Base-by-base conservation (phyloP, 129 eudicot species). In the Pseudognaphalium luteoalbum region DNA sequence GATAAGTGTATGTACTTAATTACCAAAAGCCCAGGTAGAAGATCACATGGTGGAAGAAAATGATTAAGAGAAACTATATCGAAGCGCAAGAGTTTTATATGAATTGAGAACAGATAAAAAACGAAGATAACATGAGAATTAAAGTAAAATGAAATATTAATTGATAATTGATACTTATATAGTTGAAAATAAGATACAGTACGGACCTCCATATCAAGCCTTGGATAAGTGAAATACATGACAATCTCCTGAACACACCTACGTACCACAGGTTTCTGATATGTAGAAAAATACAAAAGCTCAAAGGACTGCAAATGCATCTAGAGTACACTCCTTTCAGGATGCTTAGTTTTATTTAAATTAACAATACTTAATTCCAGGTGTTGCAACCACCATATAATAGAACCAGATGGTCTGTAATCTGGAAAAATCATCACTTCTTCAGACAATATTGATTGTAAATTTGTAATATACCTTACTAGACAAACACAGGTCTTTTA, bases 151-250 rank as follows among this genome's bases (percentile, higher is more conserved):
- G 28, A 25, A 25, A 25, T 25, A 25, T 25, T 25, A 25, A 25
- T 25, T 25, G 28, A 32, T 5, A 68, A 60, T n/a, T 50, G 30
- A 21, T 52, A 56, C 22, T 20, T 7, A 70, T 7, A 16, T 58
- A 68, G 35, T 52, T 3, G 28, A 56, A 68, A 41, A 29, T 4
- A 76, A 32, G n/a, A 51, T 9, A 61, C 21, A 74, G 39, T 35
- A 73, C 83, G 33, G 76, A 94, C 97, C 99, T 86, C 97, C 89
- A 91, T 86, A 87, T 94, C 99, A 79, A 94, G 88, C 87, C 99
- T 87, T 5, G 99, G 99, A 84, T 94, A 93, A 75, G 91, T 83
- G 80, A 71, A 91, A 44, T 90, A 78, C 85, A 91, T 91, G 35
- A 91, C 89, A 70, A 94, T 91, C 83, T 94, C 96, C 88, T 94